Evolutionary conservation across 352 stramenopile genomes (phyloP).

Genomic region (Globisporangium irregulare): DNA sequence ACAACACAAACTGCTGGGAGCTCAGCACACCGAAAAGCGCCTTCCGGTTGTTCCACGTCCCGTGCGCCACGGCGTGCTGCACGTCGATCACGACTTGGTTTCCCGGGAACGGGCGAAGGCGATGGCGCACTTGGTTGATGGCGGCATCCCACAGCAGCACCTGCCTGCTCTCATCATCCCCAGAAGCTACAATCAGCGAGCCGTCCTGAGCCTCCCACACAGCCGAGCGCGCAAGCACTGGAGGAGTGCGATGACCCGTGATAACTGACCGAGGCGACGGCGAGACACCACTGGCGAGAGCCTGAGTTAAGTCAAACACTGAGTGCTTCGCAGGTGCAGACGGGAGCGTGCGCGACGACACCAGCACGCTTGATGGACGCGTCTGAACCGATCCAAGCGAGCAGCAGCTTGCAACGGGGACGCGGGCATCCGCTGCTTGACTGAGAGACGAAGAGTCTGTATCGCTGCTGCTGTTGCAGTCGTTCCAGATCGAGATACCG

Average conservation of each 20-base stretch:
- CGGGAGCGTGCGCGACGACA: slow-evolving; percentile 36
- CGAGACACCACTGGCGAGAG: neutral
- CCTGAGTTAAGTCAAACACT: slow-evolving; percentile 34
- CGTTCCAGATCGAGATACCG: slow-evolving; percentile 38
- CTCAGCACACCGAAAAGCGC: slow-evolving; percentile 38
- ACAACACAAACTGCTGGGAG: slow-evolving; percentile 28
- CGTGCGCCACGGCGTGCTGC: slow-evolving; percentile 30
- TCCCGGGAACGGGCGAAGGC: slow-evolving; percentile 5
- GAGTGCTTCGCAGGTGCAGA: slow-evolving; percentile 33
- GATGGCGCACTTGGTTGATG: slow-evolving; percentile 17
- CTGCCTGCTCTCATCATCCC: slow-evolving; percentile 22
- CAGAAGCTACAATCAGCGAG: slow-evolving; percentile 20
- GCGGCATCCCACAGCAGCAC: slow-evolving; percentile 24
- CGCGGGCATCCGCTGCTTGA: slow-evolving; percentile 20
- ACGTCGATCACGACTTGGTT: slow-evolving; percentile 22
- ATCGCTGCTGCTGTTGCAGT: slow-evolving; percentile 20
- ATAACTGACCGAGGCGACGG: slow-evolving; percentile 25
- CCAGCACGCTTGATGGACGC: slow-evolving; percentile 28
- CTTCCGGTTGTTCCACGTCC: slow-evolving; percentile 24
- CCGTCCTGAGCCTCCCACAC: slow-evolving; percentile 26
- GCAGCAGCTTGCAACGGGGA: slow-evolving; percentile 28
- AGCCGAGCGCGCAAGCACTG: slow-evolving; percentile 42
- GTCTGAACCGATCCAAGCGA: slow-evolving; percentile 31
- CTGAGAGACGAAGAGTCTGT: neutral
- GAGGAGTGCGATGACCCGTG: slow-evolving; percentile 36